Evolutionary conservation across 306 rosid species (phyloP).

Genomic region (Prunus dulcis): DNA sequence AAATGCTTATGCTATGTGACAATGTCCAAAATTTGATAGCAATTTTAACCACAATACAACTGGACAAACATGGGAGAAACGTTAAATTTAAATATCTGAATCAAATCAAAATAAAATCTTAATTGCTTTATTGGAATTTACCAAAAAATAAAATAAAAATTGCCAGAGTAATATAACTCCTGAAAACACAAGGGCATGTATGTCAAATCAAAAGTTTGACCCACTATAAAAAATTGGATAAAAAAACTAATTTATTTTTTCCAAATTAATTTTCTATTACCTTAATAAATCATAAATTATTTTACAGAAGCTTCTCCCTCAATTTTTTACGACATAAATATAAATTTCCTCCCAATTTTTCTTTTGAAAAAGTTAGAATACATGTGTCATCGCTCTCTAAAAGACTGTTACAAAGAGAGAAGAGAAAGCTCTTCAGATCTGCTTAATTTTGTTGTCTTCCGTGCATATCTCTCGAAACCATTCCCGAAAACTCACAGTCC

Average conservation of each 20-base stretch:
- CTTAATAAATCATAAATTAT: not conserved
- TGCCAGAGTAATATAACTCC: not conserved
- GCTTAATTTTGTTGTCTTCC: conserved; percentile 14
- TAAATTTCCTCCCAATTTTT: not conserved
- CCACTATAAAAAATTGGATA: not conserved
- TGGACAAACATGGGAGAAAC: not conserved
- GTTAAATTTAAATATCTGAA: not conserved
- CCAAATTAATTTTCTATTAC: conserved; percentile 21
- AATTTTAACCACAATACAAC: not conserved
- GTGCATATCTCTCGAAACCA: conserved; percentile 12
- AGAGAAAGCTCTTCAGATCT: conserved; percentile 36
- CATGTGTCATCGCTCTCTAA: conserved; percentile 35
- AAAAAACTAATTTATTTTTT: conserved; percentile 2
- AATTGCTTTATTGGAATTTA: not conserved
- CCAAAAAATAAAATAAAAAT: not conserved
- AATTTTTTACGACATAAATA: conserved; percentile 9
- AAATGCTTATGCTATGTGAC: not conserved
- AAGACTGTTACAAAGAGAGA: conserved; percentile 21
- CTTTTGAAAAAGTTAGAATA: conserved; percentile 12
- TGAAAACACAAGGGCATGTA: conserved; percentile 15
- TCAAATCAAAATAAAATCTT: not conserved
- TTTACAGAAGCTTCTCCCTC: conserved; percentile 44
- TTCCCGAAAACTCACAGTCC: conserved; percentile 16
- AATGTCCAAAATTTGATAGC: not conserved
- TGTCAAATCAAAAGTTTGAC: conserved; percentile 13